phyloP scores from a whole-genome alignment of 352 stramenopile genomes.

The Phytopythium litorale region DNA sequence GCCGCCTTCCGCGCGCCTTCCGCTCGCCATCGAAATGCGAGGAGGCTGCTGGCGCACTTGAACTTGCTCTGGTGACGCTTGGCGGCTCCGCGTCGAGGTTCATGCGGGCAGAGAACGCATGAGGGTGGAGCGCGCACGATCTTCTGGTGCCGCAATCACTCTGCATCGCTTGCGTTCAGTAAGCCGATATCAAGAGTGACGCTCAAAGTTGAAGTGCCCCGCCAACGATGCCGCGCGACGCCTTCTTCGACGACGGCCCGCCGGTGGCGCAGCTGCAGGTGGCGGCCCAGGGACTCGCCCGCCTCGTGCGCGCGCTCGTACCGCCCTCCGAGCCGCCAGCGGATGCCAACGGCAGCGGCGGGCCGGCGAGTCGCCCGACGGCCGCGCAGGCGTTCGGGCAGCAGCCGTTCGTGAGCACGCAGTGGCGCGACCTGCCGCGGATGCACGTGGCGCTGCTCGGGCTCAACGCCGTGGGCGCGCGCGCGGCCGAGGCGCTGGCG shows the following conservation, averaged over 20 bases:
- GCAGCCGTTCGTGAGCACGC: conserved; percentile 14
- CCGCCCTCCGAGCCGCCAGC: not conserved
- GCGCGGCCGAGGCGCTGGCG: conserved; percentile 28
- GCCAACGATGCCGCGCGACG: conserved; percentile 23
- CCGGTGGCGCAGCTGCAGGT: conserved; percentile 37
- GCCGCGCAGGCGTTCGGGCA: conserved; percentile 25
- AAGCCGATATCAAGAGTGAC: no score
- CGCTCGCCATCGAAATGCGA: no score
- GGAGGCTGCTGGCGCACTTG: no score
- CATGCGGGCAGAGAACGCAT: no score
- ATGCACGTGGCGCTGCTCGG: conserved; percentile 29
- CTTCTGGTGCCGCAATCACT: no score
- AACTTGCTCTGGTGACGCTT: no score
- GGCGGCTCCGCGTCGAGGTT: no score
- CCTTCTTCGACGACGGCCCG: conserved; percentile 38
- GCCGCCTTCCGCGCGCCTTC: no score
- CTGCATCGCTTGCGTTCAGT: no score
- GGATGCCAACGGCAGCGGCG: not conserved
- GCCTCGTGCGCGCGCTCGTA: conserved; percentile 27
- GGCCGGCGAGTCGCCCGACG: not conserved
- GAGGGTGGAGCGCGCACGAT: no score
- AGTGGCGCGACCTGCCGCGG: conserved; percentile 23
- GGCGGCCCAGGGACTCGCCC: conserved; percentile 28
- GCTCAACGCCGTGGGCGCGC: conserved; percentile 21
- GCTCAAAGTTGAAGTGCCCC: no score